These are phyloP conservation scores for Collybia sordida DNA, from an alignment of 768 basidiomycete genomes.

Conservation along the genomic window DNA sequence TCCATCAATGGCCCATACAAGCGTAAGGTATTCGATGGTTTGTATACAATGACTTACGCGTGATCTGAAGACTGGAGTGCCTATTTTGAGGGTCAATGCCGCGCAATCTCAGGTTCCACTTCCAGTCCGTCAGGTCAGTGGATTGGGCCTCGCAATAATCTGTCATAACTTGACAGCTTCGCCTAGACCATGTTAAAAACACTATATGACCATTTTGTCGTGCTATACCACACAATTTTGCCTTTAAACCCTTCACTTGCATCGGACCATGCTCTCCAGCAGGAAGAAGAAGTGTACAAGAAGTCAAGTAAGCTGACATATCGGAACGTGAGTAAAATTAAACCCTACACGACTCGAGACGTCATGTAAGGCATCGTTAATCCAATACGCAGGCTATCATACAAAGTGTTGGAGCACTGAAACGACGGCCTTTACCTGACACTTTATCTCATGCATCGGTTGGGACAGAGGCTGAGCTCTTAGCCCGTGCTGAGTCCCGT, in stretches of 20 bases:
- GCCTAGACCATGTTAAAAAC: slow-evolving; percentile 70
- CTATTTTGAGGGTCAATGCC: slow-evolving; percentile 63
- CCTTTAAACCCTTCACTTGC: slow-evolving; percentile 60
- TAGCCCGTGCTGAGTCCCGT: slow-evolving; percentile 51
- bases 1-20: slow-evolving; percentile 36
- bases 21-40: slow-evolving; percentile 22
- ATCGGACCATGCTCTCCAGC: slow-evolving; percentile 74
- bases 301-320: slow-evolving; percentile 79
- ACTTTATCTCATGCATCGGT: slow-evolving; percentile 67
- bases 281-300: slow-evolving; percentile 79
- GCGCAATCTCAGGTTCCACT: slow-evolving; percentile 71
- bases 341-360: no score
- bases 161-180: slow-evolving; percentile 8
- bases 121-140: slow-evolving; percentile 68
- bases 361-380: no score
- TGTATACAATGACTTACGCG: slow-evolving; percentile 1
- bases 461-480: slow-evolving; percentile 70
- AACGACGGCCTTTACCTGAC: slow-evolving; percentile 53
- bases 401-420: slow-evolving; percentile 48
- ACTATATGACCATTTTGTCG: slow-evolving; percentile 69
- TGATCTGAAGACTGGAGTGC: slow-evolving; percentile 51
- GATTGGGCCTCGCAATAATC: neutral
- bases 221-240: slow-evolving; percentile 62
- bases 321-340: slow-evolving; percentile 58
- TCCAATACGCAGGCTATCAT: slow-evolving; percentile 41